phyloP scores from a whole-genome alignment of 305 asterid species.

The Solanum hybrid region DNA sequence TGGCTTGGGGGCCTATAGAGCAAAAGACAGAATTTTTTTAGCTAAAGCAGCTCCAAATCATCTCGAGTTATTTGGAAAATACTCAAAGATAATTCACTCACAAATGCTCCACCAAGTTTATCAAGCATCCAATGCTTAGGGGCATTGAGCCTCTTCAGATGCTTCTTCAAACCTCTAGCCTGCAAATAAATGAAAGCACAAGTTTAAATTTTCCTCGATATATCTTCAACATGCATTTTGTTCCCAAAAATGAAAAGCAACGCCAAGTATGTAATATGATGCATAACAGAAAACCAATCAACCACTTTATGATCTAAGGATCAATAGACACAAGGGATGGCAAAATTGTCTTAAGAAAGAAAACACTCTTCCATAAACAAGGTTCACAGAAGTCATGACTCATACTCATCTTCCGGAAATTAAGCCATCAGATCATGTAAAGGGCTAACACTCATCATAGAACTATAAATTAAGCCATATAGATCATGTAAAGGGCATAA shows the following conservation, averaged over 20 bases:
- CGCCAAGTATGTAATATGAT: background rate
- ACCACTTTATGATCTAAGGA: background rate
- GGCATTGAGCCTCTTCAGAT: slow-evolving; percentile 22
- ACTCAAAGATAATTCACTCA: background rate
- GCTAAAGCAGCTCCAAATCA: no score
- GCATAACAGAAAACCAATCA: background rate
- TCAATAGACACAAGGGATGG: background rate
- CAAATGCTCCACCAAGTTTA: slow-evolving; percentile 21
- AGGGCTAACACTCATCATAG: background rate
- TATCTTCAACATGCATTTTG: background rate
- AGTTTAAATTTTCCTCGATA: background rate
- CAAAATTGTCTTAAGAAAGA: background rate
- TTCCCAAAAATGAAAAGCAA: background rate
- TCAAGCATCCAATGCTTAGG: slow-evolving; percentile 23
- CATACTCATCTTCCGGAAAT: background rate
- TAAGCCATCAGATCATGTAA: background rate
- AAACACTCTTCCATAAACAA: background rate
- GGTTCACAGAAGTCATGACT: background rate
- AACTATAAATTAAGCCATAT: background rate
- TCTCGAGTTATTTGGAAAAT: background rate
- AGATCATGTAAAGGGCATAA: no score
- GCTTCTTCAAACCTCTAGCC: slow-evolving; percentile 22
- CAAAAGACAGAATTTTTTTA: background rate
- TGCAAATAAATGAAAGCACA: background rate
- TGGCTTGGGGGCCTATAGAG: slow-evolving; percentile 16